Conservation (phyloP, 1,139 yeast species). For the Yamadazyma buinensis region DNA sequence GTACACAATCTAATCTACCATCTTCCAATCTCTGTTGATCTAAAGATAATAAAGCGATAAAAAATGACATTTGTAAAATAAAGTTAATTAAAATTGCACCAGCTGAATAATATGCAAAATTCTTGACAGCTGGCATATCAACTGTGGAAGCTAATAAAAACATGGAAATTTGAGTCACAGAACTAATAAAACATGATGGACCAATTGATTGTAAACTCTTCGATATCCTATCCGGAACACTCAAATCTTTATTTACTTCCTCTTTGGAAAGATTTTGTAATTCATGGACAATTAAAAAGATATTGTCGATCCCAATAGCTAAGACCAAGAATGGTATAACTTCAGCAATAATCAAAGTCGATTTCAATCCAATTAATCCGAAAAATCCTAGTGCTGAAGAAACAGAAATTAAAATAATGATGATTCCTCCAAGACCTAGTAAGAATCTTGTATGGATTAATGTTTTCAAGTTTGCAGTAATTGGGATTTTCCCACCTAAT, state of each 20-base stretch:
- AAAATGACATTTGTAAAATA: slow-evolving; percentile 73
- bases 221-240: slow-evolving; percentile 47
- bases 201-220: slow-evolving; percentile 71
- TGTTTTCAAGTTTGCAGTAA: slow-evolving; percentile 18
- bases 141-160: slow-evolving; percentile 78
- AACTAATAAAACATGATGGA: slow-evolving; percentile 80
- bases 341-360: slow-evolving; percentile 91
- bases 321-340: slow-evolving; percentile 92
- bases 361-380: slow-evolving; percentile 68
- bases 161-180: slow-evolving; percentile 71
- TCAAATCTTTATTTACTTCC: slow-evolving; percentile 21
- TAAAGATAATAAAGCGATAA: slow-evolving; percentile 65
- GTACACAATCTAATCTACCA: slow-evolving; percentile 56
- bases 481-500: slow-evolving; percentile 55
- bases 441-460: slow-evolving; percentile 65
- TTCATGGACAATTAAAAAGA: slow-evolving; percentile 82
- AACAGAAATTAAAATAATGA: slow-evolving; percentile 77
- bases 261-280: slow-evolving; percentile 51
- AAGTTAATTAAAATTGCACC: slow-evolving; percentile 81
- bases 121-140: slow-evolving; percentile 92
- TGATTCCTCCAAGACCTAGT: slow-evolving; percentile 77
- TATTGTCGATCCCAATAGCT: slow-evolving; percentile 94
- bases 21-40: slow-evolving; percentile 64
- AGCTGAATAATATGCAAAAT: slow-evolving; percentile 88
- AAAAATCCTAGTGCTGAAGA: slow-evolving; percentile 80